Evolutionary conservation across 768 basidiomycete genomes (phyloP).

Genomic region (Lentinula raphanica): DNA sequence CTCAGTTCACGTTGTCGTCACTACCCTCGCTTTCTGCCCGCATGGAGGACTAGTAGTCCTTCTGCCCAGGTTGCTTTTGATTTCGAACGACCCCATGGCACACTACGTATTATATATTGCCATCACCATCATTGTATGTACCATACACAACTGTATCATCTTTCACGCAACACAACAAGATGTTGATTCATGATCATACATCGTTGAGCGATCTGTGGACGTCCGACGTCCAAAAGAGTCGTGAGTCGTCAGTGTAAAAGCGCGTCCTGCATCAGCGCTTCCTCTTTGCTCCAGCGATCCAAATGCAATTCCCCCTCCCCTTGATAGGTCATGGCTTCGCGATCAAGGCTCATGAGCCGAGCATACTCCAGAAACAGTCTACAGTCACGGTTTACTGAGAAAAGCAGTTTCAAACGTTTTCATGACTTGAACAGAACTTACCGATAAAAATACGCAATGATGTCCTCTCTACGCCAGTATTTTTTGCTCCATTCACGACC

Average conservation of each 20-base stretch:
- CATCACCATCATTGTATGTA: no score
- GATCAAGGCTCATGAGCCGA: constrained; percentile 42
- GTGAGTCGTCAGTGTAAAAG: not conserved
- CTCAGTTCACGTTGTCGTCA: not conserved
- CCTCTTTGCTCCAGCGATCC: not conserved
- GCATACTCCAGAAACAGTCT: constrained; percentile 54
- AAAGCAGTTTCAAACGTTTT: not conserved
- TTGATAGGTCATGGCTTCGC: constrained; percentile 19
- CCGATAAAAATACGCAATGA: constrained; percentile 57
- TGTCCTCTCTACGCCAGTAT: constrained; percentile 58
- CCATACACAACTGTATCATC: no score
- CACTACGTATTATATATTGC: no score
- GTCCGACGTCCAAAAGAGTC: not conserved
- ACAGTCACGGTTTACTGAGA: not conserved
- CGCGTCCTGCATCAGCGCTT: not conserved
- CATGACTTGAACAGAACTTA: constrained; percentile 20
- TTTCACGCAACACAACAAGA: no score
- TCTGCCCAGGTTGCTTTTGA: not conserved
- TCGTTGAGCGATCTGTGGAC: no score
- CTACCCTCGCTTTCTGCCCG: not conserved
- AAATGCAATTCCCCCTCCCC: not conserved
- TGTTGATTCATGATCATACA: no score
- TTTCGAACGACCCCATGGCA: not conserved
- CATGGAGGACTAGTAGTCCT: not conserved
- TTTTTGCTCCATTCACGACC: constrained; percentile 53